Evolutionary conservation across 1,284 basidiomycete genomes (phyloP), one percentile per base, ranked within the genome.

Genomic region (Xerocomus cyaneibrunnescens): DNA sequence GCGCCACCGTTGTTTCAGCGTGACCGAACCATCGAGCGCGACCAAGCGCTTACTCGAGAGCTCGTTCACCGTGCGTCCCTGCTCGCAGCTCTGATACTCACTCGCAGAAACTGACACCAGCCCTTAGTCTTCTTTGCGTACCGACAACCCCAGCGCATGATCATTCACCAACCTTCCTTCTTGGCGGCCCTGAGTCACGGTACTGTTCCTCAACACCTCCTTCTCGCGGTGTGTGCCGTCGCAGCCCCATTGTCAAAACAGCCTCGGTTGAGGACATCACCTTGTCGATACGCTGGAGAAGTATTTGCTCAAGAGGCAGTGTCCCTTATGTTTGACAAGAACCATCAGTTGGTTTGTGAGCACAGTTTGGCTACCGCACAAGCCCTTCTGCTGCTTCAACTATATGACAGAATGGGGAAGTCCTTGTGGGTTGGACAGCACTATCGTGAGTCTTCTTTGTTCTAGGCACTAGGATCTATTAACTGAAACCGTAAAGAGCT

Each of bases 121-220:
- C 16, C 22, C 31, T 30, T 61, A 91, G 87, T 91, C 12, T 91
- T 91, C 68, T 91, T 91, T 66, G 78, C 87, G 22, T 87, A 88
- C 66, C 84, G 83, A 60, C 85, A 90, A 62, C 88, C 89, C 10
- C 80, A 83, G 53, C 79, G 84, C 36, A 76, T 84, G 60, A 77
- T 89, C 57, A 78, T 91, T 40, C 88, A 91, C 70, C 85, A 86
- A 51, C 82, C 89, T 14, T 81, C 84, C 12, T 91, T 91, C 63
- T 75, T 81, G 27, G 75, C 80, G 3, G 76, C 80, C 28, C 76
- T 91, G 7, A 78, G 78, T 50, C 79, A 80, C 55, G 81, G 81
- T 58, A 75, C 77, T 52, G 76, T 91, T 35, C 88, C 88, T 32
- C 69, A 75, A 32, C 78, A 88, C 61, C 79, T 91, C 28, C 72